Evolutionary conservation across 2,329 filamentous ascomycete species (phyloP).

Genomic region (Septoria linicola): DNA sequence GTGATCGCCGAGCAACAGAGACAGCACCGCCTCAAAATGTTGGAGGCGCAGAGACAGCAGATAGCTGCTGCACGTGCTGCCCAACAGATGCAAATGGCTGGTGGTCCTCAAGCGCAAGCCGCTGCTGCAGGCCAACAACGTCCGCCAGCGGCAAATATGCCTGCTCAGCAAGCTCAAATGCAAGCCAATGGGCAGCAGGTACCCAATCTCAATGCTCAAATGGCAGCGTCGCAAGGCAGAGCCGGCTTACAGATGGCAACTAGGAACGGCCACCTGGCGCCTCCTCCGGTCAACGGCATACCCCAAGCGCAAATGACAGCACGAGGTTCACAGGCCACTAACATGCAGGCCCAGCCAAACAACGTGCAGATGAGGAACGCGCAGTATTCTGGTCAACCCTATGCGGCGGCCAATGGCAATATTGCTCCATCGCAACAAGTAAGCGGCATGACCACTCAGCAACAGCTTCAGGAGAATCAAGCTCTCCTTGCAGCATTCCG

Average conservation of each 20-base stretch:
- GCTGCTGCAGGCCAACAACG: slow-evolving; percentile 30
- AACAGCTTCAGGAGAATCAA: slow-evolving; percentile 37
- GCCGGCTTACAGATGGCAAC: slow-evolving; percentile 49
- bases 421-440: slow-evolving; percentile 21
- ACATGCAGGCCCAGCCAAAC: slow-evolving; percentile 30
- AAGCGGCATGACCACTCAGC: slow-evolving; percentile 36
- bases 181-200: slow-evolving; percentile 33
- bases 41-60: slow-evolving; percentile 39
- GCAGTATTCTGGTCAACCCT: slow-evolving; percentile 34
- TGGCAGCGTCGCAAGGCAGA: slow-evolving; percentile 40
- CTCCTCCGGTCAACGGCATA: slow-evolving; percentile 55
- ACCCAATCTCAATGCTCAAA: slow-evolving; percentile 40
- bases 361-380: slow-evolving; percentile 27
- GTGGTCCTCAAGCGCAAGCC: slow-evolving; percentile 35
- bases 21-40: slow-evolving; percentile 43
- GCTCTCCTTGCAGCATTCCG: slow-evolving; percentile 34
- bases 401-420: slow-evolving; percentile 32
- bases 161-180: slow-evolving; percentile 31
- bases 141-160: slow-evolving; percentile 23
- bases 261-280: slow-evolving; percentile 49
- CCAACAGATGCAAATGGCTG: slow-evolving; percentile 33
- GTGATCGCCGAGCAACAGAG: slow-evolving; percentile 45
- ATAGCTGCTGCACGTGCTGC: slow-evolving; percentile 39
- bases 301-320: slow-evolving; percentile 59
- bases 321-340: slow-evolving; percentile 16